Evolutionary conservation across 1,139 yeast species (phyloP).

Genomic region (Scheffersomyces parashehatae): DNA sequence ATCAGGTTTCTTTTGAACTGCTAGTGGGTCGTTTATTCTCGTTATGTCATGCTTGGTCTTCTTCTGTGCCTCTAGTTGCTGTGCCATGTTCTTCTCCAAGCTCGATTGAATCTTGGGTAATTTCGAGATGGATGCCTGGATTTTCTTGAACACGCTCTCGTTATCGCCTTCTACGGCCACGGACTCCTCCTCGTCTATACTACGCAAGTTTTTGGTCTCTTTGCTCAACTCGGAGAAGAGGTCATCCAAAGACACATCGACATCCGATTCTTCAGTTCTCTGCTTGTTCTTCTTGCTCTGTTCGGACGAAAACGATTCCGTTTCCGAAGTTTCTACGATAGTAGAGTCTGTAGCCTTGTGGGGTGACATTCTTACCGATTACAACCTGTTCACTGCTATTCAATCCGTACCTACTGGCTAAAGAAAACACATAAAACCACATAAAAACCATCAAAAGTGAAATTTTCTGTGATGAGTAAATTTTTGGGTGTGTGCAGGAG

Average conservation of each 20-base stretch:
- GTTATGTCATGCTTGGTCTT: constrained; percentile 20
- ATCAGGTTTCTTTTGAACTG: constrained; percentile 15
- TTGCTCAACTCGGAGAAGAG: constrained; percentile 14
- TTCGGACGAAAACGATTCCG: constrained; percentile 17
- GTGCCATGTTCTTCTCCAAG: constrained; percentile 23
- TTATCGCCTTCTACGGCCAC: constrained; percentile 4
- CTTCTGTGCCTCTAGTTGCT: constrained; percentile 10
- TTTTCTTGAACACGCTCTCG: constrained; percentile 22
- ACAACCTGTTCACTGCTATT: background rate
- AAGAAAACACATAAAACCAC: too few species aligned
- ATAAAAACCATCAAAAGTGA: too few species aligned
- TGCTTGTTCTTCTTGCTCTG: constrained; percentile 5
- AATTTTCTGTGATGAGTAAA: too few species aligned
- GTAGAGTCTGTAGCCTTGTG: constrained; percentile 8
- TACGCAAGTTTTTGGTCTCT: constrained; percentile 8
- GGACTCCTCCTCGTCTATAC: constrained; percentile 3
- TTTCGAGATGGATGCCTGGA: constrained; percentile 29
- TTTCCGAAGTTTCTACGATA: constrained; percentile 16
- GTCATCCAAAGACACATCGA: constrained; percentile 12
- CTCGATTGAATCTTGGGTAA: constrained; percentile 40
- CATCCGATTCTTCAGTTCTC: background rate
- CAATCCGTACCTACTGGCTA: too few species aligned
- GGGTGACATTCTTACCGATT: background rate
- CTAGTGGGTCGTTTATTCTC: constrained; percentile 55
- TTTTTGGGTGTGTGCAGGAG: too few species aligned